These are phyloP conservation scores for Colletotrichum navitas DNA, from an alignment of 2,329 filamentous ascomycete genomes.

Conservation along the genomic window DNA sequence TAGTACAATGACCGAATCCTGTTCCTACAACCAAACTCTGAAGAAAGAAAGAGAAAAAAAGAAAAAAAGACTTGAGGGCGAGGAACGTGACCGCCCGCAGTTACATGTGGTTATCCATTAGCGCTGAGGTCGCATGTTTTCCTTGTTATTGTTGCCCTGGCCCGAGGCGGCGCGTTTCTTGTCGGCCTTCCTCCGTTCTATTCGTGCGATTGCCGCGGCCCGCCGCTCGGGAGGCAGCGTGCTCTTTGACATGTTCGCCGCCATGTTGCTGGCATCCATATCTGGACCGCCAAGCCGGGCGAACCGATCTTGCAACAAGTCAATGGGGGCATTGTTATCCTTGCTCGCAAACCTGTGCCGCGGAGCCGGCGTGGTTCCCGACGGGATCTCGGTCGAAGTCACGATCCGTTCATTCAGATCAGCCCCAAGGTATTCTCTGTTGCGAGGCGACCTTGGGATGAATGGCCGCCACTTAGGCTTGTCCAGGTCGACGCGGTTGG, in stretches of 20 bases:
- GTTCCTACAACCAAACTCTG: slow-evolving; percentile 30
- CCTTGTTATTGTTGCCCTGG: slow-evolving; percentile 61
- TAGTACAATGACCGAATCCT: slow-evolving; percentile 37
- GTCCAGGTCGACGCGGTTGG: slow-evolving; percentile 45
- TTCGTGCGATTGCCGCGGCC: slow-evolving; percentile 66
- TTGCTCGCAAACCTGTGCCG: slow-evolving; percentile 45
- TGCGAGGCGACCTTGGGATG: slow-evolving; percentile 56
- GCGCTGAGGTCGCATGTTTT: slow-evolving; percentile 60
- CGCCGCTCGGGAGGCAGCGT: slow-evolving; percentile 63
- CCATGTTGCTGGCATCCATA: slow-evolving; percentile 48
- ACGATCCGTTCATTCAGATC: slow-evolving; percentile 49
- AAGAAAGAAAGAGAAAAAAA: slow-evolving; percentile 2
- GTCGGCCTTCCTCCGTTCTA: slow-evolving; percentile 67
- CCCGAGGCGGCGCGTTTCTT: slow-evolving; percentile 56
- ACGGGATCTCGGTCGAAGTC: slow-evolving; percentile 46
- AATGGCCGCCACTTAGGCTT: slow-evolving; percentile 57
- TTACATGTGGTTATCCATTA: slow-evolving; percentile 11
- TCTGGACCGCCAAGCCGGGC: slow-evolving; percentile 59
- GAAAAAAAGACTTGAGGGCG: slow-evolving; percentile 4
- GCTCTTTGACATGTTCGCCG: slow-evolving; percentile 57
- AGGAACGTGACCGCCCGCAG: slow-evolving; percentile 27
- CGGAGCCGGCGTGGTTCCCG: slow-evolving; percentile 45
- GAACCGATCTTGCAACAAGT: slow-evolving; percentile 61
- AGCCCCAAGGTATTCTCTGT: slow-evolving; percentile 53
- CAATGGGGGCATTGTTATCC: slow-evolving; percentile 54